Conservation (phyloP, 129 eudicot species). For the Escallonia rubra region DNA sequence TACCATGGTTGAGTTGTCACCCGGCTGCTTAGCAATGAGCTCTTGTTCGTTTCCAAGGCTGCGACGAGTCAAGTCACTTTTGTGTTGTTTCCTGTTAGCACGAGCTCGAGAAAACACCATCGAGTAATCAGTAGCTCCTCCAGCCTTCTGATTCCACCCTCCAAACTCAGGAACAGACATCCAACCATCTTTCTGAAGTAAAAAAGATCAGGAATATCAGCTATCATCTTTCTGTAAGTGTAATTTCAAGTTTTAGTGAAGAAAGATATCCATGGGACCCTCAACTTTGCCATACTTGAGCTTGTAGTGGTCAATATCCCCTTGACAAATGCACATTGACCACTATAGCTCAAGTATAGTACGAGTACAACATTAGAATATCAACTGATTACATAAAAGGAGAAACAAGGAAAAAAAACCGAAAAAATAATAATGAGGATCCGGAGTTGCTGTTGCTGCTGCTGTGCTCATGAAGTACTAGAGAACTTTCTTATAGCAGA, state of each 20-base stretch:
- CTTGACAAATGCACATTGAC: slow-evolving; percentile 28
- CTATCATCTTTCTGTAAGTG: too few species aligned
- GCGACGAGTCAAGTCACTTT: slow-evolving; percentile 15
- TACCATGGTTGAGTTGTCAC: slow-evolving; percentile 2
- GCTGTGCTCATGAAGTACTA: too few species aligned
- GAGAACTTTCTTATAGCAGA: too few species aligned
- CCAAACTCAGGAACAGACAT: slow-evolving; percentile 44
- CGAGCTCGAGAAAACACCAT: slow-evolving; percentile 40
- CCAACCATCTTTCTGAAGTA: slow-evolving; percentile 10
- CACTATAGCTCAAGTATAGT: slow-evolving; percentile 12
- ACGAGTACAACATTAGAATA: too few species aligned
- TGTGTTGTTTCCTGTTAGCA: slow-evolving; percentile 25
- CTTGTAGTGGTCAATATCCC: slow-evolving; percentile 25
- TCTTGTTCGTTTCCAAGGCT: slow-evolving; percentile 29
- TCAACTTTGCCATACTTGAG: neutral
- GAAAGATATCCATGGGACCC: neutral
- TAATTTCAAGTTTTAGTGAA: neutral
- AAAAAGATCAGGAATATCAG: neutral
- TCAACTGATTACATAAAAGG: too few species aligned
- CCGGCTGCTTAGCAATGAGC: neutral
- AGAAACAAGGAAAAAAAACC: too few species aligned
- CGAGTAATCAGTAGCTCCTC: slow-evolving; percentile 31
- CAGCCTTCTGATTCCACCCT: slow-evolving; percentile 38
- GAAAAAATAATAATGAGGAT: neutral
- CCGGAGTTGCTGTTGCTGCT: neutral